These are phyloP conservation scores for Fusarium tupiense DNA, from an alignment of 2,329 filamentous ascomycete species.

Conservation along the genomic window DNA sequence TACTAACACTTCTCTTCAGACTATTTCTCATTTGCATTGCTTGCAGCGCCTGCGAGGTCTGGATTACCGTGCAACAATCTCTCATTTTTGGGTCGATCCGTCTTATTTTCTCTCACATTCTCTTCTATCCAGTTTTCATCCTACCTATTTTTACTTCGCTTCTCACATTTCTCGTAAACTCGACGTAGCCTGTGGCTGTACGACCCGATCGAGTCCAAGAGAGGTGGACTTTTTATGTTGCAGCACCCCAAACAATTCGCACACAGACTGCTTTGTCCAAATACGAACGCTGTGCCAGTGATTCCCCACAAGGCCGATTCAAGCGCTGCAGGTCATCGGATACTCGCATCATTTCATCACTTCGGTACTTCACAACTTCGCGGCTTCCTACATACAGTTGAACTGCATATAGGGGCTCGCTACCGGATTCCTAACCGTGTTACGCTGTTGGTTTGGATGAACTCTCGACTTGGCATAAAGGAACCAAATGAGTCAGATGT, in stretches of 20 bases:
- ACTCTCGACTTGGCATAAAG: slow-evolving; percentile 33
- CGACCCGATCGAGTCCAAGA: slow-evolving; percentile 31
- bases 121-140: slow-evolving; percentile 25
- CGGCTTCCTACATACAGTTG: slow-evolving; percentile 40
- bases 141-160: slow-evolving; percentile 4
- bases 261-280: slow-evolving; percentile 34
- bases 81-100: slow-evolving; percentile 32
- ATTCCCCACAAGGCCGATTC: slow-evolving; percentile 10
- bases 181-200: slow-evolving; percentile 32
- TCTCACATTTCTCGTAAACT: slow-evolving; percentile 27
- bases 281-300: slow-evolving; percentile 36
- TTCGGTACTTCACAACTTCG: slow-evolving; percentile 19
- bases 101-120: slow-evolving; percentile 33
- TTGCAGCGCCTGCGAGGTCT: slow-evolving; percentile 36
- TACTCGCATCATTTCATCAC: slow-evolving; percentile 21
- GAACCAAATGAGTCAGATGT: slow-evolving; percentile 63
- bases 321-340: slow-evolving; percentile 29
- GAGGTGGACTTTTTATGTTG: slow-evolving; percentile 39
- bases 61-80: slow-evolving; percentile 39
- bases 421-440: slow-evolving; percentile 16
- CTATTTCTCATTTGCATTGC: slow-evolving; percentile 32
- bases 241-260: slow-evolving; percentile 34
- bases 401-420: slow-evolving; percentile 32
- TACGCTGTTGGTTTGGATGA: slow-evolving; percentile 33
- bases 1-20: slow-evolving; percentile 34